Evolutionary conservation across 179 eudicot species (phyloP).

Genomic region (Silene noctiflora): DNA sequence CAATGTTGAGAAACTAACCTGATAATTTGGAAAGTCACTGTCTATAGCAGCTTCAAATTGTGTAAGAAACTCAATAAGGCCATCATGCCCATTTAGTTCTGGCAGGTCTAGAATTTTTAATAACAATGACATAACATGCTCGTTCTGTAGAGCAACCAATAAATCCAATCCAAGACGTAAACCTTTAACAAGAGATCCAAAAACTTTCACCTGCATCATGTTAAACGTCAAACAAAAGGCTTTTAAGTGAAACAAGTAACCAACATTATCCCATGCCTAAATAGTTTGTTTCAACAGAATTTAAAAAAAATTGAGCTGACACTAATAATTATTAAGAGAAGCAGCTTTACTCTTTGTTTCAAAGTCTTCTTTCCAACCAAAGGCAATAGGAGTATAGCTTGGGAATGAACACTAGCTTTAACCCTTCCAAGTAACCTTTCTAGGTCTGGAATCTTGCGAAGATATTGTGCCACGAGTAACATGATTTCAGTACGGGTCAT

Average conservation of each 20-base stretch:
- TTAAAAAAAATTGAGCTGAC: not conserved
- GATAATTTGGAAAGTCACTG: constrained; percentile 86
- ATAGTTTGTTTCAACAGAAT: not conserved
- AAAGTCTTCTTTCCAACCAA: constrained; percentile 71
- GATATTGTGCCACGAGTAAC: constrained; percentile 54
- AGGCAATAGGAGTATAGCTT: constrained; percentile 66
- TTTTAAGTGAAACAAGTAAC: not conserved
- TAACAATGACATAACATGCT: constrained; percentile 38
- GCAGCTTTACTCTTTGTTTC: constrained; percentile 76
- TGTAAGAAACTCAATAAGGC: constrained; percentile 65
- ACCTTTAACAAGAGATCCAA: constrained; percentile 86
- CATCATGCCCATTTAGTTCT: constrained; percentile 49
- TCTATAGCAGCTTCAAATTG: constrained; percentile 96
- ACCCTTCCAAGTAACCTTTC: constrained; percentile 91
- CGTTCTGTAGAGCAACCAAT: constrained; percentile 50
- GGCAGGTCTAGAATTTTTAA: constrained; percentile 62
- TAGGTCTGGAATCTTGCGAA: constrained; percentile 85
- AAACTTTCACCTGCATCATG: constrained; percentile 65
- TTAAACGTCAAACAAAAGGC: constrained; percentile 15
- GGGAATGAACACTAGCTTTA: constrained; percentile 69
- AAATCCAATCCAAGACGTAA: constrained; percentile 66
- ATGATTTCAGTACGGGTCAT: constrained; percentile 50
- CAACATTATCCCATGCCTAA: not conserved
- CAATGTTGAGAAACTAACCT: constrained; percentile 46
- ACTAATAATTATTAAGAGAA: constrained; percentile 2